phyloP scores from a whole-genome alignment of 2,329 filamentous ascomycete genomes.

The Colletotrichum chrysophilum region DNA sequence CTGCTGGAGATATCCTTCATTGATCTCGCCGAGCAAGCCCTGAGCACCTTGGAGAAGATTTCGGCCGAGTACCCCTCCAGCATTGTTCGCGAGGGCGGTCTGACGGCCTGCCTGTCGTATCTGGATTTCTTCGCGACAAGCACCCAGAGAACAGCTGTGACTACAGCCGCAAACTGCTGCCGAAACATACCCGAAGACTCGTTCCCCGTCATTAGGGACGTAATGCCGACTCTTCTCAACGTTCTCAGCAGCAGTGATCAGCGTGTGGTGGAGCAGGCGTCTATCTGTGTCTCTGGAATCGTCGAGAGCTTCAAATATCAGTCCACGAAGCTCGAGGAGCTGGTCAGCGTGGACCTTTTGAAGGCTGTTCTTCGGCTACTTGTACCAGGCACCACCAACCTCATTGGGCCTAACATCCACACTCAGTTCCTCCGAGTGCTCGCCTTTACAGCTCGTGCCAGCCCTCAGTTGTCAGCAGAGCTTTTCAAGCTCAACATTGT shows the following conservation, averaged over 20 bases:
- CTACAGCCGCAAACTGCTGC: conserved; percentile 97
- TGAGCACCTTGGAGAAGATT: conserved; percentile 97
- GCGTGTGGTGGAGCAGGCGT: conserved; percentile 95
- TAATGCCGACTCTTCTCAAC: conserved; percentile 94
- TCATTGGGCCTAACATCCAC: conserved; percentile 93
- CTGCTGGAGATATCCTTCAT: conserved; percentile 96
- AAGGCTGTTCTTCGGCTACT: conserved; percentile 85
- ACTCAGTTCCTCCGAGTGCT: conserved; percentile 94
- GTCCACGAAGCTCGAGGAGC: conserved; percentile 85
- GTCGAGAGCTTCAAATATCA: conserved; percentile 96
- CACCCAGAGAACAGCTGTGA: conserved; percentile 95
- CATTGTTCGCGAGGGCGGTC: conserved; percentile 93
- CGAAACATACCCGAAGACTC: conserved; percentile 95
- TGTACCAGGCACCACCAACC: conserved; percentile 91
- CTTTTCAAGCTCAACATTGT: conserved; percentile 96
- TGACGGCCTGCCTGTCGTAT: conserved; percentile 95
- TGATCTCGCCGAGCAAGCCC: conserved; percentile 93
- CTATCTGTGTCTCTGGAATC: conserved; percentile 91
- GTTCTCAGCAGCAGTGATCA: conserved; percentile 93
- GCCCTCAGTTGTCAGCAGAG: conserved; percentile 84
- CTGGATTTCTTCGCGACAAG: conserved; percentile 98
- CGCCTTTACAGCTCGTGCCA: conserved; percentile 87
- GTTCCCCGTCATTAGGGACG: conserved; percentile 88
- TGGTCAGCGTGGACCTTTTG: conserved; percentile 88
- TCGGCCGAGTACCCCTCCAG: conserved; percentile 94